phyloP scores from a whole-genome alignment of 2,329 filamentous ascomycete species.

The Westerdykella ornata region DNA sequence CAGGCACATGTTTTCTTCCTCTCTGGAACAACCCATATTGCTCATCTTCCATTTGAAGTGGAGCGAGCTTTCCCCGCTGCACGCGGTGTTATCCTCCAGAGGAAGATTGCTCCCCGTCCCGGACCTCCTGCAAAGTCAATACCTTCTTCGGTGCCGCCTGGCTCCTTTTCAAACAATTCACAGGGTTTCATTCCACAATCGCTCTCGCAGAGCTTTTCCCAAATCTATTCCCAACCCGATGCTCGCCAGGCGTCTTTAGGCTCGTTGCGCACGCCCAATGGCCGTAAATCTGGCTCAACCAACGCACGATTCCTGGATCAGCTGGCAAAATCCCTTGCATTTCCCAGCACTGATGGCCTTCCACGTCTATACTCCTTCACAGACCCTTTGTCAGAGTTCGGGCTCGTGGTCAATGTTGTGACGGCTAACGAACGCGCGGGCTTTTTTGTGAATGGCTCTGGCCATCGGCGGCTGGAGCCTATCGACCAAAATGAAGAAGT shows the following conservation, averaged over 20 bases:
- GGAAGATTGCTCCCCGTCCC: conserved; percentile 56
- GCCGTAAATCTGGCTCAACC: conserved; percentile 16
- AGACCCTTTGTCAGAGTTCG: conserved; percentile 79
- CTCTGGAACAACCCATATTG: conserved; percentile 75
- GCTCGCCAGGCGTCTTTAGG: conserved; percentile 26
- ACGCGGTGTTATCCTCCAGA: conserved; percentile 76
- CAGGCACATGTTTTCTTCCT: conserved; percentile 93
- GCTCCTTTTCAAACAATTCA: conserved; percentile 63
- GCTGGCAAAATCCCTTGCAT: conserved; percentile 20
- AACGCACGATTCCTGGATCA: conserved; percentile 28
- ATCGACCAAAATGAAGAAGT: conserved; percentile 76
- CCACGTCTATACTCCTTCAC: conserved; percentile 76
- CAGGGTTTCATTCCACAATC: conserved; percentile 21
- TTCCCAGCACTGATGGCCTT: conserved; percentile 46
- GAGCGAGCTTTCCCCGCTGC: conserved; percentile 79
- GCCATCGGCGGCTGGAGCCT: conserved; percentile 45
- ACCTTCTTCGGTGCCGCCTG: conserved; percentile 59
- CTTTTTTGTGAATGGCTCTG: conserved; percentile 25
- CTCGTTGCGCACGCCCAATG: conserved; percentile 17
- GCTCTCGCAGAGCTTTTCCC: conserved; percentile 51
- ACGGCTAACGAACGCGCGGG: conserved; percentile 23
- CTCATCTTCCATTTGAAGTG: conserved; percentile 92
- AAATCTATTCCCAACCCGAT: conserved; percentile 31
- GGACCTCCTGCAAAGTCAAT: conserved; percentile 32
- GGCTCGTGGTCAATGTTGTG: conserved; percentile 58